Conservation (phyloP, 495 filamentous ascomycete genomes). For the Xylaria bambusicola region DNA sequence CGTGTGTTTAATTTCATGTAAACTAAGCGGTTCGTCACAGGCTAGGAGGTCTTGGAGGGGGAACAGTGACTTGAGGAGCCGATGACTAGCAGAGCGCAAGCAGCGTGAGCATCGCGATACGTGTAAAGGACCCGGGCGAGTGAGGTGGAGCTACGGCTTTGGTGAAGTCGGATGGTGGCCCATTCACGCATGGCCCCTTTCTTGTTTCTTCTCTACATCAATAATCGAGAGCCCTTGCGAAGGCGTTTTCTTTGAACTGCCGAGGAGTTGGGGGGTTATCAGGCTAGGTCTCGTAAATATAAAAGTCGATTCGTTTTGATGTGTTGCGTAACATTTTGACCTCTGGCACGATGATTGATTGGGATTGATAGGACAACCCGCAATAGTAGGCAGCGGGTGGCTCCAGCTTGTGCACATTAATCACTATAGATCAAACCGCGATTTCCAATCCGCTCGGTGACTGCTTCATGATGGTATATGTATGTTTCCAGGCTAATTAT, state of each 20-base stretch:
- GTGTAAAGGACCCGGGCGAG: neutral
- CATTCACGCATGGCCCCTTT: conserved; percentile 2
- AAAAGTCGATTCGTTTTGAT: conserved; percentile 26
- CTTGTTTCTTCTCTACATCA: conserved; percentile 9
- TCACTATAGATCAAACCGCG: too few relatives aligned
- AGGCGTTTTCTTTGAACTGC: conserved; percentile 16
- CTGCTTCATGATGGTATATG: too few relatives aligned
- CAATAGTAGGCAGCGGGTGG: too few relatives aligned
- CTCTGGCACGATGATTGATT: too few relatives aligned
- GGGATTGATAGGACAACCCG: too few relatives aligned
- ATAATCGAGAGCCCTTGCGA: conserved; percentile 12
- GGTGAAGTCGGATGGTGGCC: neutral
- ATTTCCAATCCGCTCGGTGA: too few relatives aligned
- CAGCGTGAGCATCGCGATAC: neutral
- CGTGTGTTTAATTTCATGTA: conserved; percentile 33
- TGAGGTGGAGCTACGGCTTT: neutral
- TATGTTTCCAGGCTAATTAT: too few relatives aligned
- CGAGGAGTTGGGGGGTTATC: conserved; percentile 26
- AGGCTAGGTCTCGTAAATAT: conserved; percentile 30
- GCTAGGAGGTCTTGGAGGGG: conserved; percentile 14
- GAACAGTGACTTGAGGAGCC: neutral
- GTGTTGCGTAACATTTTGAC: conserved; percentile 9
- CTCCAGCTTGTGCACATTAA: too few relatives aligned
- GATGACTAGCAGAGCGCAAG: neutral
- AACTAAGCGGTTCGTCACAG: conserved; percentile 28